phyloP scores from a whole-genome alignment of 495 filamentous ascomycete genomes.

The Penicillium macrosclerotiorum region DNA sequence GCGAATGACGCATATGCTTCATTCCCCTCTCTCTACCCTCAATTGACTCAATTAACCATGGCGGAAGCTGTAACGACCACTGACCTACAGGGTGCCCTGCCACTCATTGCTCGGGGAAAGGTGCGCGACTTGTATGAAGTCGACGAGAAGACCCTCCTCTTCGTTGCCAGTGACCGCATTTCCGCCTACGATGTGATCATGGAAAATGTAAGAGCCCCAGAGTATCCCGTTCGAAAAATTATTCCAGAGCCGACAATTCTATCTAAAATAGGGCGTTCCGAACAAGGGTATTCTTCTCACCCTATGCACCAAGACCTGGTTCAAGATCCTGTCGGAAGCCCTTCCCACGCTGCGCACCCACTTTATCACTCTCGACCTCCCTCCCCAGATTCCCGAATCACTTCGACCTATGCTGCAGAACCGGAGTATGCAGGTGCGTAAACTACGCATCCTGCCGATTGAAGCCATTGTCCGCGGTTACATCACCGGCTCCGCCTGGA shows the following conservation, averaged over 20 bases:
- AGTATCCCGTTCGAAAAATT: not conserved
- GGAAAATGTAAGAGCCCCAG: slow-evolving; percentile 58
- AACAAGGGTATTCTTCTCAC: slow-evolving; percentile 84
- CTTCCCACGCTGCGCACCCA: slow-evolving; percentile 74
- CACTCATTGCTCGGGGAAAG: slow-evolving; percentile 65
- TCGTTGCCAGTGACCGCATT: slow-evolving; percentile 89
- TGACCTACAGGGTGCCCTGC: slow-evolving; percentile 53
- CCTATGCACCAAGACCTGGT: slow-evolving; percentile 82
- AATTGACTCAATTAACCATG: slow-evolving; percentile 33
- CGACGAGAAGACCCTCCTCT: slow-evolving; percentile 73
- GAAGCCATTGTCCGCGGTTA: slow-evolving; percentile 93
- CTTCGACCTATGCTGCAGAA: slow-evolving; percentile 56
- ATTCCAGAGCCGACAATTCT: not conserved
- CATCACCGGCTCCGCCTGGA: slow-evolving; percentile 91
- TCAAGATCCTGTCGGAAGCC: slow-evolving; percentile 62
- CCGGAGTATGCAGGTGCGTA: slow-evolving; percentile 81
- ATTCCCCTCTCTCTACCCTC: slow-evolving; percentile 3
- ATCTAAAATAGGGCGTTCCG: slow-evolving; percentile 64
- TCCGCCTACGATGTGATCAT: slow-evolving; percentile 94
- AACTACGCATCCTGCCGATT: slow-evolving; percentile 76
- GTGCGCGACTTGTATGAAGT: slow-evolving; percentile 81
- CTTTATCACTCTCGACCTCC: slow-evolving; percentile 68
- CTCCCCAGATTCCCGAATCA: slow-evolving; percentile 47
- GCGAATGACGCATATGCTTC: slow-evolving; percentile 19
- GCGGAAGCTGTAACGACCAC: slow-evolving; percentile 47